Evolutionary conservation across 768 basidiomycete species (phyloP), one percentile per base, ranked within the genome.

Genomic region (Glaciozyma antarctica): DNA sequence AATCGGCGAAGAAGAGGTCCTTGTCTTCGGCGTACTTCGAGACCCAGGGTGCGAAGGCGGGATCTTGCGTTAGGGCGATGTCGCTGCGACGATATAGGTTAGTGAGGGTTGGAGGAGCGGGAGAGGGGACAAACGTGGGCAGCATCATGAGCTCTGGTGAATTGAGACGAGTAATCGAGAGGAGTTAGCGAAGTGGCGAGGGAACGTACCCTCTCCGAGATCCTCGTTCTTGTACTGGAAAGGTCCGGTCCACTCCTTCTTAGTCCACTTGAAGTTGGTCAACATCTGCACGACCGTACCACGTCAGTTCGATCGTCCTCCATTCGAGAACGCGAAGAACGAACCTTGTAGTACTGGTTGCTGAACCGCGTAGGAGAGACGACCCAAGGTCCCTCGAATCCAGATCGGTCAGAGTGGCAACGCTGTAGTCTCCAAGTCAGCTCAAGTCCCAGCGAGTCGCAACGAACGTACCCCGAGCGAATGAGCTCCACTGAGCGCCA

Each of bases 1-100:
- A 98, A 78, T 97, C 93, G 76, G 86, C 86, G 82, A 94, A 95
- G 83, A 88, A 98, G 24, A 88, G 80, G 6, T 87, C 83, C 75
- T 87, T 83, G 75, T 86, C 83, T 30, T 87, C 82, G 34, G 91
- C 90, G 73, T 95, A 98, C 9, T 84, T 83, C 78, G 88, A 84
- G 67, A 88, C 88, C 73, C 80, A 85, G 77, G 90, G 89, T 80
- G 85, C 87, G 84, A 95, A 95, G 72, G 80, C 80, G 82, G 89
- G 91, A 80, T 97, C 93, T 77, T 87, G 85, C 69, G 83, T 81
- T 5, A 67, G 24, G 5, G 66, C 59, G 52, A 71, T 41, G 52
- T 71, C 70, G 30, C 38, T 41, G 38, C 38, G 38, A 41, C 7
- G 38, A 41, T 5, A 41, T 5, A 12, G 38, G 38, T 41, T 41